Conservation (phyloP, 176 grass and related monocot genomes). For the Lolium perenne region DNA sequence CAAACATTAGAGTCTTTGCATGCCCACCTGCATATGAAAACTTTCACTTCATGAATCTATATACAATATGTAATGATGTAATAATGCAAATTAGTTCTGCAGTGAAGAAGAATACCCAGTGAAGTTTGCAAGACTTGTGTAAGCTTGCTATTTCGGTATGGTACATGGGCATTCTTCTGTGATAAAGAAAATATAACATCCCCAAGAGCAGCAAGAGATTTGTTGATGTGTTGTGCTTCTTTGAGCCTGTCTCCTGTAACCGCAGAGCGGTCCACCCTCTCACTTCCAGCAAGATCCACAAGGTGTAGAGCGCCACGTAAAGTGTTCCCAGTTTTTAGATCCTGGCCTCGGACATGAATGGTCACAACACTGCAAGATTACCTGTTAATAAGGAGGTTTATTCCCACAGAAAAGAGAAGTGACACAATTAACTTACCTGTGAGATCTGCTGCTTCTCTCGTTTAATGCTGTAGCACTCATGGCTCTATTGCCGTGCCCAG, state of each 20-base stretch:
- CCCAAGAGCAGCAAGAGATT: constrained; percentile 80
- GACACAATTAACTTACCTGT: constrained; percentile 55
- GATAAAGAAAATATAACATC: constrained; percentile 90
- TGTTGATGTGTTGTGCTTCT: constrained; percentile 95
- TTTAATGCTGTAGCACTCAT: constrained; percentile 88
- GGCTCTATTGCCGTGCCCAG: constrained; percentile 72
- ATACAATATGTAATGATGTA: constrained; percentile 17
- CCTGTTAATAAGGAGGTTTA: constrained; percentile 15
- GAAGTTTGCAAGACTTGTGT: constrained; percentile 91
- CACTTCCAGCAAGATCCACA: constrained; percentile 93
- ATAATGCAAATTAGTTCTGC: constrained; percentile 31
- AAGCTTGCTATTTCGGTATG: constrained; percentile 90
- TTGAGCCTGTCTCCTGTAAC: constrained; percentile 84
- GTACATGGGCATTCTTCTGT: constrained; percentile 77
- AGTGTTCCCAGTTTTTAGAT: constrained; percentile 61
- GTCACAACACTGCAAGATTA: constrained; percentile 74
- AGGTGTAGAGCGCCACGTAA: constrained; percentile 74
- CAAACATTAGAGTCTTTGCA: constrained; percentile 94
- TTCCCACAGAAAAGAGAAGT: constrained; percentile 24
- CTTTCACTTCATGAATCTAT: constrained; percentile 24
- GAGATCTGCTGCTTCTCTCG: constrained; percentile 93
- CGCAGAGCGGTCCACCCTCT: constrained; percentile 77
- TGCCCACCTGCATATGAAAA: constrained; percentile 70
- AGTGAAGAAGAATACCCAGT: constrained; percentile 59
- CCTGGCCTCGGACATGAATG: constrained; percentile 69